Evolutionary conservation across 2,329 filamentous ascomycete genomes (phyloP).

Genomic region (Penicillium glabrum): DNA sequence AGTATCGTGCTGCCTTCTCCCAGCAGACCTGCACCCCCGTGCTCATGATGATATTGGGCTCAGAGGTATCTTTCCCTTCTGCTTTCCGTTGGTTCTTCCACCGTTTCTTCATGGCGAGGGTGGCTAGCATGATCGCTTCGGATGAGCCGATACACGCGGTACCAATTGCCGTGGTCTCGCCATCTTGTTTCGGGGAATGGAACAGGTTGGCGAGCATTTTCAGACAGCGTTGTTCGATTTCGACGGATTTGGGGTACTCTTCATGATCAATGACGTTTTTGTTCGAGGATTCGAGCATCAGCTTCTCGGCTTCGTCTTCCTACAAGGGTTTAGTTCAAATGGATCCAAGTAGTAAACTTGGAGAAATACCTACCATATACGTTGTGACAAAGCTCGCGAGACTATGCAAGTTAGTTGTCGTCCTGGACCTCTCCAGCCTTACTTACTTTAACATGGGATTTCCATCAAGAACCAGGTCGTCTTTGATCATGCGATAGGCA

Average conservation of each 20-base stretch:
- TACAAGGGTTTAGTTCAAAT: slow-evolving; percentile 31
- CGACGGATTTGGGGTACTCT: slow-evolving; percentile 76
- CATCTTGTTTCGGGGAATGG: slow-evolving; percentile 66
- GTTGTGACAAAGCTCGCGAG: slow-evolving; percentile 93
- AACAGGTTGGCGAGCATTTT: slow-evolving; percentile 89
- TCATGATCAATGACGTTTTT: slow-evolving; percentile 97
- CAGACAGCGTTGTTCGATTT: slow-evolving; percentile 89
- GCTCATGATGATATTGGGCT: slow-evolving; percentile 93
- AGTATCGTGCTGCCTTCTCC: slow-evolving; percentile 89
- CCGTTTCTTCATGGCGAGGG: slow-evolving; percentile 87
- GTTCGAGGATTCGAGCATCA: slow-evolving; percentile 87
- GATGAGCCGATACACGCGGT: slow-evolving; percentile 88
- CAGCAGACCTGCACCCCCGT: slow-evolving; percentile 95
- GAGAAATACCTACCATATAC: slow-evolving; percentile 69
- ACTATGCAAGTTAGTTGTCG: slow-evolving; percentile 47
- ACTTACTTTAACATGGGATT: slow-evolving; percentile 72
- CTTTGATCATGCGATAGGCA: slow-evolving; percentile 94
- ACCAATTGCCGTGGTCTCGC: slow-evolving; percentile 67
- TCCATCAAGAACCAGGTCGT: slow-evolving; percentile 86
- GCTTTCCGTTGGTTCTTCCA: slow-evolving; percentile 87
- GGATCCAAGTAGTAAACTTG: too few relatives aligned
- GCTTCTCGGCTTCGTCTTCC: slow-evolving; percentile 93
- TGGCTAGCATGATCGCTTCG: slow-evolving; percentile 59
- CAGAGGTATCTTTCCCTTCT: slow-evolving; percentile 74
- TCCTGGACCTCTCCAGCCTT: background rate